phyloP scores from a whole-genome alignment of 306 rosid genomes.

The Argentina anserina region DNA sequence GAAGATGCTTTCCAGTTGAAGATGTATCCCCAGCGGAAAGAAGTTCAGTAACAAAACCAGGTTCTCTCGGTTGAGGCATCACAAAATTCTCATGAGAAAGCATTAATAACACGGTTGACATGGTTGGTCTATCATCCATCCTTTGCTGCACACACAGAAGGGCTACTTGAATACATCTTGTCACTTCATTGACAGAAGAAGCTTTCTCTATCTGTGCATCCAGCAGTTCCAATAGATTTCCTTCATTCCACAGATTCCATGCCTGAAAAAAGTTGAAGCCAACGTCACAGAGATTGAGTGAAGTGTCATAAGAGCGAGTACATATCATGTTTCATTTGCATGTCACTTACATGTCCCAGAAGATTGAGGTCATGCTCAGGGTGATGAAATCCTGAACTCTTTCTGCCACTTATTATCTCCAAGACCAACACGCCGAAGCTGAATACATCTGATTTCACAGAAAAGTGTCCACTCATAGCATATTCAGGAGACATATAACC shows the following conservation, averaged over 20 bases:
- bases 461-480: slow-evolving; percentile 54
- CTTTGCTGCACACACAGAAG: slow-evolving; percentile 52
- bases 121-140: slow-evolving; percentile 30
- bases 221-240: slow-evolving; percentile 34
- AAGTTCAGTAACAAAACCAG: slow-evolving; percentile 5
- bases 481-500: slow-evolving; percentile 70
- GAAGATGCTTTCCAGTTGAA: not conserved
- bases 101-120: slow-evolving; percentile 29
- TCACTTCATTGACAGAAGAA: slow-evolving; percentile 29
- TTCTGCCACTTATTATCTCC: slow-evolving; percentile 53
- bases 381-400: slow-evolving; percentile 35
- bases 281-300: not conserved
- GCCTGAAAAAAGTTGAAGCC: slow-evolving; percentile 29
- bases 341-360: slow-evolving; percentile 48
- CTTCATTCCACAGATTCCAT: slow-evolving; percentile 55
- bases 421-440: slow-evolving; percentile 53
- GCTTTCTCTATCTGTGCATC: slow-evolving; percentile 35
- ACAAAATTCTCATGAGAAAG: slow-evolving; percentile 21
- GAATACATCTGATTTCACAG: slow-evolving; percentile 42
- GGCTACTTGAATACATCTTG: slow-evolving; percentile 62
- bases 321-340: not conserved
- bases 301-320: not conserved
- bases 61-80: slow-evolving; percentile 22
- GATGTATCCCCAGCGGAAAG: not conserved
- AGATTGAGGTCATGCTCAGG: slow-evolving; percentile 28